Evolutionary conservation across 805 yeast species (phyloP), one percentile per base, ranked within the genome.

Genomic region (Kodamaea lidongshanica): DNA sequence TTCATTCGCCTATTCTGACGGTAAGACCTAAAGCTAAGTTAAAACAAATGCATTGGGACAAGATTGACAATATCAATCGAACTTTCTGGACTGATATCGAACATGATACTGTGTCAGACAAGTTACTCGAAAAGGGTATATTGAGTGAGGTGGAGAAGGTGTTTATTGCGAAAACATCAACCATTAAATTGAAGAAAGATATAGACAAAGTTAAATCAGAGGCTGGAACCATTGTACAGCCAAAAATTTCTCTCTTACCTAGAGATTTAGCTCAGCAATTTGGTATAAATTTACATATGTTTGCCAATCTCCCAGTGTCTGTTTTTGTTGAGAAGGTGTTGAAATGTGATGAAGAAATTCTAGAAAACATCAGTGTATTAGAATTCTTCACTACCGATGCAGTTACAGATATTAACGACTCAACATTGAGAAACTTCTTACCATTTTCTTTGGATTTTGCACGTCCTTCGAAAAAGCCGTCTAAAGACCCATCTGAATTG

Each of bases 1-100:
- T 14, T 14, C 19, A 23, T 11, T 19, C 22, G 21, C 12, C 19
- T 8, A 25, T 30, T 13, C 24, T 27, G 7, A 25, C 28, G 24
- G 32, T 30, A 5, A 48, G 85, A 39, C 88, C 94, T 3, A 77
- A 74, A 47, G 68, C 74, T 36, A 84, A 81, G 50, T 70, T 92
- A 41, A 92, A 94, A 52, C 98, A 89, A 52, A 70, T 92, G 65
- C 99, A 92, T 53, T 94, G 97, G 97, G 96, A 89, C 44, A 85
- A 83, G 48, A 67, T 94, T 21, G 95, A 89, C 19, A 70, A 77
- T 36, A 80, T 92, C 12, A 82, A 79, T 30, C 74, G 79, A 25
- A 88, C 97, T 0, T 81, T 92, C 37, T 89, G 98, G 97, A 71
- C 76, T 12, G 70, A 72, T 16, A 67, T 75, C 18, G 74, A 78